Percentiles rank a stretch among this genome's conserved stretches.
Evolutionary conservation across 2,329 filamentous ascomycete species (phyloP).

Genomic region (Phyllosticta citrichinensis): DNA sequence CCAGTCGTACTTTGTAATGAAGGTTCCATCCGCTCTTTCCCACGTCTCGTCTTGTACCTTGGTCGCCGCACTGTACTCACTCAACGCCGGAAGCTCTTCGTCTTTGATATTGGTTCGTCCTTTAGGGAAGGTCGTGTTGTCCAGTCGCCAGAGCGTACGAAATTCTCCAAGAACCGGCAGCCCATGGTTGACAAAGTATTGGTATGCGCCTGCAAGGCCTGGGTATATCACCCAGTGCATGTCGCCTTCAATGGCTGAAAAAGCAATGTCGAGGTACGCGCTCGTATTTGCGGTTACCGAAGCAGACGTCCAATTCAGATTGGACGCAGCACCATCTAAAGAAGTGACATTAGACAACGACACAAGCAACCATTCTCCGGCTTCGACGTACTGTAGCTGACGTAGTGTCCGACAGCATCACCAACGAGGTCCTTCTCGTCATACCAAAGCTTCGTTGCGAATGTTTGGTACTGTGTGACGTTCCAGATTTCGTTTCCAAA

Average conservation of each 20-base stretch:
- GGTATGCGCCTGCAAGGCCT: conserved; percentile 43
- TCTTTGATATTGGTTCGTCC: conserved; percentile 39
- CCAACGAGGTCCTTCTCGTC: conserved; percentile 33
- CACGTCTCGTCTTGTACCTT: conserved; percentile 48
- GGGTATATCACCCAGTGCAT: conserved; percentile 45
- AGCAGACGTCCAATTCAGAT: conserved; percentile 40
- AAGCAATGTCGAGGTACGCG: conserved; percentile 40
- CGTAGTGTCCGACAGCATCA: conserved; percentile 34
- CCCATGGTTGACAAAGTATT: conserved; percentile 44
- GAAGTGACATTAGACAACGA: background rate
- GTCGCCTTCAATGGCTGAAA: conserved; percentile 38
- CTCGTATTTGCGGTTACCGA: conserved; percentile 20
- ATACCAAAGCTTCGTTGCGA: conserved; percentile 33
- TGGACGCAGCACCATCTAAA: conserved; percentile 37
- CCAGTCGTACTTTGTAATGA: conserved; percentile 45
- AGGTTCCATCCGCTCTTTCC: conserved; percentile 37
- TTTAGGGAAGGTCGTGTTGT: conserved; percentile 39
- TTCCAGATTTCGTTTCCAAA: conserved; percentile 35
- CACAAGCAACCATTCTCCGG: background rate
- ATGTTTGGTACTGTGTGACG: conserved; percentile 29
- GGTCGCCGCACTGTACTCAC: conserved; percentile 34
- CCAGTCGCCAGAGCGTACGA: conserved; percentile 41
- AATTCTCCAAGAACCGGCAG: conserved; percentile 41
- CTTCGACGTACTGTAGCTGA: conserved; percentile 32
- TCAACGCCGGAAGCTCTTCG: conserved; percentile 34